These are phyloP conservation scores for Aquanectria penicillioides DNA, from an alignment of 2,329 filamentous ascomycete species.

Conservation along the genomic window DNA sequence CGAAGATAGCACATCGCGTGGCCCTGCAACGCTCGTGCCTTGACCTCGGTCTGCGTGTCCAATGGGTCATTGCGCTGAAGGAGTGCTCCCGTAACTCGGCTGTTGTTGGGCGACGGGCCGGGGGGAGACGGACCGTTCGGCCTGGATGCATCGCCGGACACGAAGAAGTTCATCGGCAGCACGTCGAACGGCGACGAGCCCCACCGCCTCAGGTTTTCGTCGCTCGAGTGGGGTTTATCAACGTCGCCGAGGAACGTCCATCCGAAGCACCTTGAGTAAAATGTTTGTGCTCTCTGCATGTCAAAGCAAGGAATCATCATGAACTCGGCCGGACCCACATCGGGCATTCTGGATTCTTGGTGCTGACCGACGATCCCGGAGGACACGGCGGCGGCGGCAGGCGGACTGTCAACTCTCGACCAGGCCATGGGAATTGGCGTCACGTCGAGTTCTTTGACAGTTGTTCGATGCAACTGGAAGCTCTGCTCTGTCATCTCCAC, in stretches of 20 bases:
- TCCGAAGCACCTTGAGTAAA: constrained; percentile 38
- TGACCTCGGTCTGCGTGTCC: neutral
- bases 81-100: constrained; percentile 28
- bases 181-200: constrained; percentile 37
- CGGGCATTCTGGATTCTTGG: neutral
- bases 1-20: constrained; percentile 32
- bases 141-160: no score
- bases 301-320: constrained; percentile 38
- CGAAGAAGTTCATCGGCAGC: constrained; percentile 39
- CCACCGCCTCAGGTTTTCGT: constrained; percentile 28
- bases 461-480: constrained; percentile 1
- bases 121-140: no score
- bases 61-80: constrained; percentile 19
- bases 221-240: constrained; percentile 24
- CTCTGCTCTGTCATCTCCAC: no score
- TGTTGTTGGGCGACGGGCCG: neutral
- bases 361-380: neutral
- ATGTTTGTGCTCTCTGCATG: constrained; percentile 31
- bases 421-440: neutral
- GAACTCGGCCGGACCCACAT: constrained; percentile 27
- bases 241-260: constrained; percentile 38
- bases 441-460: neutral
- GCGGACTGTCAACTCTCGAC: neutral
- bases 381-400: neutral
- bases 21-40: neutral